Evolutionary conservation across 257 asterid genomes (phyloP), one percentile per base, ranked within the genome.

Genomic region (Asclepias syriaca): DNA sequence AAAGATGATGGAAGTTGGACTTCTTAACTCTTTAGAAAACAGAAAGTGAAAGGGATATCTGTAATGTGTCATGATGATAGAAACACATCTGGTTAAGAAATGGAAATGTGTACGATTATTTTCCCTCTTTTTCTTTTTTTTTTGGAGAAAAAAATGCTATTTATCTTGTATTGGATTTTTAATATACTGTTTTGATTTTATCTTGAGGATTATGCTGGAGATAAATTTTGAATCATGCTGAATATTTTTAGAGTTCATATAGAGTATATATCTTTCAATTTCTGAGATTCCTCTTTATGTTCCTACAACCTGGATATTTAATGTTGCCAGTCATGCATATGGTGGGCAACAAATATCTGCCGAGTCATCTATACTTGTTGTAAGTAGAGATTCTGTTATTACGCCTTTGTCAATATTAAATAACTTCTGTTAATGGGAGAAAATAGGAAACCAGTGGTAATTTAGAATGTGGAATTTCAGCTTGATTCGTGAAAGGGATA

Each of bases 41-140:
- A 55, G 60, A 55, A 55, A 19, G 29, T n/a, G 21, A 19, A 55
- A 55, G 9, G 59, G 24, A 54, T 54, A 54, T 54, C 19, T 14
- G 7, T 50, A 1, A 13, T 50, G 19, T 6, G 27, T 54, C 59
- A 19, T 54, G 59, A 54, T 9, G 9, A 54, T 19, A 54, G 59
- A 54, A 4, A 54, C 59, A 54, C 11, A 54, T 6, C 59, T 27
- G 6, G 24, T 57, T n/a, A 51, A 53, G 57, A 18, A 53, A 53
- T 53, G 57, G 22, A 15, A 15, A 15, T 51, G 57, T 29, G 19
- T 53, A 16, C 6, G 5, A 16, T 53, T 9, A 53, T 53, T 53
- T 50, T 53, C 6, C 24, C 2, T 48, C 45, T 40, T 70, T 71
- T 66, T 74, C 74, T 21, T 66, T 74, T 75, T 21, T n/a, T 58